Evolutionary conservation across 1,139 yeast genomes (phyloP), one percentile per base, ranked within the genome.

Genomic region (Debaryomyces nepalensis): DNA sequence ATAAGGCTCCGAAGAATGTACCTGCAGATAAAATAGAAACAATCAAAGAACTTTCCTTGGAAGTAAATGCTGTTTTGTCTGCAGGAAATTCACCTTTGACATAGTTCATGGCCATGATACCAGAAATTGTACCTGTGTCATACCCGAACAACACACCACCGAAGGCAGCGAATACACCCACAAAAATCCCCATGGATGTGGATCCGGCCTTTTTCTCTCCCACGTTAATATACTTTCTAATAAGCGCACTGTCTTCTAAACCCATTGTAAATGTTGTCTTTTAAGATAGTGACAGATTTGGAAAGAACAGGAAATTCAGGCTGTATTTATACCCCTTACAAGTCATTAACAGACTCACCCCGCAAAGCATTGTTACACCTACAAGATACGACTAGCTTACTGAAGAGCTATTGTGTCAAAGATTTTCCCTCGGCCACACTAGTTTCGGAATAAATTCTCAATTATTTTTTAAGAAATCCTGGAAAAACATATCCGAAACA

Each of bases 61-160:
- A 75, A 14, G 81, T 70, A 44, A 81, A 63, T 24, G 60, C 61
- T 15, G 26, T 26, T 15, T 45, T 35, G 53, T 58, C 43, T n/a
- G 42, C 33, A 12, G 74, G 70, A 54, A 84, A 86, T 50, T 79
- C 70, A 29, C 61, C 56, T 41, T 64, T 68, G 59, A 83, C 89
- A 53, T 81, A 82, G 4, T 77, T 66, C 87, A 84, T 84, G 55
- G 82, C 82, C 58, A 85, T 76, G 54, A 86, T 82, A 56, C 95
- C 95, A 27, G 86, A 79, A 57, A 84, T 84, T 52, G 89, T 82
- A 67, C 91, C 90, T 22, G 90, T 83, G 67, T 84, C 90, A 77
- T 83, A 84, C 50, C 90, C 90, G 59, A 76, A 84, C 48, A 83
- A 79, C 55, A 81, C 51, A 57, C 88, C 88, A 66, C 86, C 87